These are phyloP conservation scores for Moesziomyces parantarcticus DNA, from an alignment of 1,284 basidiomycete genomes.

Conservation along the genomic window DNA sequence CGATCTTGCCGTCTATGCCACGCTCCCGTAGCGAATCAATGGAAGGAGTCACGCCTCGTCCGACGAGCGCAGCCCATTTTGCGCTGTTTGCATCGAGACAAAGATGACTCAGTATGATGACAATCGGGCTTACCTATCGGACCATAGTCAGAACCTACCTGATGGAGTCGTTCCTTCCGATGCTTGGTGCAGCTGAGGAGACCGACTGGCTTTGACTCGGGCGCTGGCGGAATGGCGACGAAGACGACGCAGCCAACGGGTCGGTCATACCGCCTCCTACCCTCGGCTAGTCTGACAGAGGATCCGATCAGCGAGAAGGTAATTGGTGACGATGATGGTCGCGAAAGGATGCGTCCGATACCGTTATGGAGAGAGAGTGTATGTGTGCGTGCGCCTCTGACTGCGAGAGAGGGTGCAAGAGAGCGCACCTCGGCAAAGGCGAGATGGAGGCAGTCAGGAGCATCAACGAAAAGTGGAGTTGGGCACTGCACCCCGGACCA, in stretches of 20 bases:
- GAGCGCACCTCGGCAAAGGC: too few species aligned
- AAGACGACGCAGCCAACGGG: conserved; percentile 25
- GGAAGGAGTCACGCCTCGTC: conserved; percentile 5
- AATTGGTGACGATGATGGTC: background rate
- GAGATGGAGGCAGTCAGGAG: too few species aligned
- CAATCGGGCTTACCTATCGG: background rate
- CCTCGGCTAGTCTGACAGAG: background rate
- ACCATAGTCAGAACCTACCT: conserved; percentile 4
- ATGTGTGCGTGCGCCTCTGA: conserved; percentile 19
- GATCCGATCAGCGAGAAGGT: background rate
- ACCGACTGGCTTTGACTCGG: background rate
- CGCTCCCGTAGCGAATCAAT: conserved; percentile 25
- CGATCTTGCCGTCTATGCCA: conserved; percentile 22
- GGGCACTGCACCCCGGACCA: background rate
- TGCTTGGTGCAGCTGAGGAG: background rate
- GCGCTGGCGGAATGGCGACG: conserved; percentile 10
- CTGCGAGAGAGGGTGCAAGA: too few species aligned
- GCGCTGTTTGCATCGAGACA: background rate
- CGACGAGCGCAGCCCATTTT: conserved; percentile 18
- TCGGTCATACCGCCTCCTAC: conserved; percentile 20
- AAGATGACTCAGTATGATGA: background rate
- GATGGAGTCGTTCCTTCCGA: conserved; percentile 7
- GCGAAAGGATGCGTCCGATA: too few species aligned
- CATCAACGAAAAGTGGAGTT: conserved; percentile 22
- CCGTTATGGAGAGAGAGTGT: background rate